These are phyloP conservation scores for Stagonosporopsis tanaceti DNA, from an alignment of 2,329 filamentous ascomycete species.

Conservation along the genomic window DNA sequence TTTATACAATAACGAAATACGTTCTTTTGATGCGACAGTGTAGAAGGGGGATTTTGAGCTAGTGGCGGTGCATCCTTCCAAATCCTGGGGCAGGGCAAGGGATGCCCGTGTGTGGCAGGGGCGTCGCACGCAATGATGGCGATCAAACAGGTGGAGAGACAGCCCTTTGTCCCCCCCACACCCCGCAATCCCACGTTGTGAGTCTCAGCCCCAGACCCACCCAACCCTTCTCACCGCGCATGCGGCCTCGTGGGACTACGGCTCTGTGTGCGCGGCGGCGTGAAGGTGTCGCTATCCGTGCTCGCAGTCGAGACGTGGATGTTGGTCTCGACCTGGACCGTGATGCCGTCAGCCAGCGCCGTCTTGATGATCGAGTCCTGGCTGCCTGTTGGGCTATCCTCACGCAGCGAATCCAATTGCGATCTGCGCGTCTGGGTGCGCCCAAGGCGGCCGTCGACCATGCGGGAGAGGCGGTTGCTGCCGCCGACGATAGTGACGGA, in stretches of 20 bases:
- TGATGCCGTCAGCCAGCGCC: slow-evolving; percentile 36
- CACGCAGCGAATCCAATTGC: slow-evolving; percentile 28
- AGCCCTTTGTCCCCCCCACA: neutral
- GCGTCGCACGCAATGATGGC: neutral
- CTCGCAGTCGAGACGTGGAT: slow-evolving; percentile 13
- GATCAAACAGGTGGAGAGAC: neutral
- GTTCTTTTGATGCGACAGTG: neutral
- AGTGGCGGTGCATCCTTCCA: neutral
- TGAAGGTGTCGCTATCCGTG: slow-evolving; percentile 5
- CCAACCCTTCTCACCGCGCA: neutral
- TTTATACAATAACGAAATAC: slow-evolving; percentile 8
- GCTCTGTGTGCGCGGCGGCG: neutral
- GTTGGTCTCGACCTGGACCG: slow-evolving; percentile 43
- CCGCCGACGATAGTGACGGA: slow-evolving; percentile 49
- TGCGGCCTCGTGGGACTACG: slow-evolving; percentile 2
- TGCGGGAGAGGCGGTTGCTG: slow-evolving; percentile 37
- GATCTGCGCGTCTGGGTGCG: slow-evolving; percentile 26
- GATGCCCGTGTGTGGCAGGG: neutral
- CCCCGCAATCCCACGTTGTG: neutral
- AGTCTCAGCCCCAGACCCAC: neutral
- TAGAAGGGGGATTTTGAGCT: too few relatives aligned
- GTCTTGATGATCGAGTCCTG: slow-evolving; percentile 47
- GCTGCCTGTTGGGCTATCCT: slow-evolving; percentile 41
- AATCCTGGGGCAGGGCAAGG: neutral
- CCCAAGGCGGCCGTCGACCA: slow-evolving; percentile 38